Evolutionary conservation across 768 basidiomycete species (phyloP).

Genomic region (Russula sp.): DNA sequence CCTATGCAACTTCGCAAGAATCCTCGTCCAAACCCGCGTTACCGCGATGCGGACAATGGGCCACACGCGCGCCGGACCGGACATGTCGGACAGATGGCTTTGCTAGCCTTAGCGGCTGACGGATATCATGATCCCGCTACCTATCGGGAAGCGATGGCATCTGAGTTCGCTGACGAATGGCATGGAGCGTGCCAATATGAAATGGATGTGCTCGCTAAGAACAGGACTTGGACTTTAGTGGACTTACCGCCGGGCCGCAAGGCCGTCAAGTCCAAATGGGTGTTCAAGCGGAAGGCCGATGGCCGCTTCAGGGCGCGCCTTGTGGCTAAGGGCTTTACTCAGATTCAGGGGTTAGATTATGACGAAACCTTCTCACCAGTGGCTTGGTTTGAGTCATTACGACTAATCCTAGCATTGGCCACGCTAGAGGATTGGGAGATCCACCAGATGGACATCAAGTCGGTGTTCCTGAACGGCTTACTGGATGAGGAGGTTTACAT

Average conservation of each 20-base stretch:
- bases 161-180: not conserved
- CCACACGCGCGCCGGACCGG: too few species aligned
- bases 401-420: conserved; percentile 16
- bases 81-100: too few species aligned
- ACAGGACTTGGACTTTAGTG: conserved; percentile 32
- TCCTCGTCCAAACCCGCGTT: too few species aligned
- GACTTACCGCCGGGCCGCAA: conserved; percentile 26
- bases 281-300: not conserved
- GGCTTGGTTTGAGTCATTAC: not conserved
- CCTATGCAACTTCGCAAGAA: too few species aligned
- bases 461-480: conserved; percentile 29
- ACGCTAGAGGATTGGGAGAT: too few species aligned
- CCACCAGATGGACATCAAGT: not conserved
- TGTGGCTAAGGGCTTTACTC: too few species aligned
- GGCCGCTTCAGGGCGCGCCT: conserved; percentile 20
- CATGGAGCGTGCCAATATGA: conserved; percentile 10
- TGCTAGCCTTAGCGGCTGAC: not conserved
- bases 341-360: conserved; percentile 30
- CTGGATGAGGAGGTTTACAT: conserved; percentile 24
- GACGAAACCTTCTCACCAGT: not conserved
- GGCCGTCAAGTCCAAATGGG: too few species aligned
- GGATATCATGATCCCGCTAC: not conserved
- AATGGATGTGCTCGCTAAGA: conserved; percentile 22
- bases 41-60: too few species aligned
- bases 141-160: not conserved